Evolutionary conservation across 441 rosid genomes (phyloP), one percentile per base, ranked within the genome.

Genomic region (Brassica hybrid): DNA sequence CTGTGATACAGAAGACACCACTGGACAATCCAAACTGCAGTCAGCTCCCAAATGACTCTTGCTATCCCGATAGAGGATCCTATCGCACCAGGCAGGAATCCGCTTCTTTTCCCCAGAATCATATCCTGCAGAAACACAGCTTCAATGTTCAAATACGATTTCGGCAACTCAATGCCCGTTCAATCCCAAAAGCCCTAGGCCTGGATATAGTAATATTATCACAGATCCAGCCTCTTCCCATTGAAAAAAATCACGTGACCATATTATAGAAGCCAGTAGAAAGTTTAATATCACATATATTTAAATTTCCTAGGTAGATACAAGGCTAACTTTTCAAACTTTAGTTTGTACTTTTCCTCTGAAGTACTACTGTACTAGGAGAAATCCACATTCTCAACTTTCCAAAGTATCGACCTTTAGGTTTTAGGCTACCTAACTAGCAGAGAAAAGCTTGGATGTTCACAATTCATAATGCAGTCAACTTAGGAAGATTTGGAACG

Each of bases 81-180:
- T 83, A 65, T 90, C 95, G 68, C 95, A 90, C 95, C 95, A 90
- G 54, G 95, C 95, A 79, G 95, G 95, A 76, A 90, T 80, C 0
- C 95, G 91, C 66, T 84, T 90, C 83, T 90, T 90, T 81, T 90
- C 95, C 65, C 95, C 93, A 60, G 95, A 87, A 81, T 90, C 95
- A 78, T 90, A 90, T 34, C 91, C 95, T 90, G 83, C 54, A 58
- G 69, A 23, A 23, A 76, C 18, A 75, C 17, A 65, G 43, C 63
- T 79, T 63, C 79, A 3, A 48, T 19, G 5, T 36, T 38, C 27
- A 71, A 61, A 25, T 52, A 50, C 19, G 7, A 48, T 77, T 59
- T 63, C n/a, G 23, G 69, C 4, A 76, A 69, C 21, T 9, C 25
- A 17, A 0, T 71, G 59, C 43, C 27, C 25, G 36, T 58, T 19